Evolutionary conservation across 805 yeast genomes (phyloP), one percentile per base, ranked within the genome.

Genomic region (Candida orba): DNA sequence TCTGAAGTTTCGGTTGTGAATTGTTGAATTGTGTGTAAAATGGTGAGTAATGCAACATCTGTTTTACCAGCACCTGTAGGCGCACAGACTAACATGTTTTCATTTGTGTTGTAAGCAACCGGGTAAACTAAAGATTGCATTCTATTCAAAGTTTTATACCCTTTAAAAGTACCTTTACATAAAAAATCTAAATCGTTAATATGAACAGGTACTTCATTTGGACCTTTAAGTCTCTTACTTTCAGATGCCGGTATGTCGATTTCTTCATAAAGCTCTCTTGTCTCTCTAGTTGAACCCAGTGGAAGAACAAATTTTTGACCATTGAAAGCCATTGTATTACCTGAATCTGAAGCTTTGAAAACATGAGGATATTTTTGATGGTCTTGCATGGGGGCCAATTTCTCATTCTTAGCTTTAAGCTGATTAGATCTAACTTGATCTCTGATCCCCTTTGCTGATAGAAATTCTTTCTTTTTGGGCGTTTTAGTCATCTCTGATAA

Each of bases 11-110:
- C 78, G 0, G 77, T 72, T 0, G 80, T 72, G 59, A 74, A 82
- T 57, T 86, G 95, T 31, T 79, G 76, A 13, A 91, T 81, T 0
- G 93, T 77, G 55, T 84, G 91, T 41, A 90, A 66, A 49, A 90
- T 79, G 0, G 96, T 71, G 33, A 90, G 66, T 46, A 90, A 64
- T 0, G 97, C 97, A 24, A 90, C 91, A 62, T 90, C 96, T 0
- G 97, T 90, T 59, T 90, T 90, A 75, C 97, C 97, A 6, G 97
- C 96, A 72, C 97, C 97, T 0, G 97, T 90, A 1, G 97, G 97
- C 0, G 97, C 96, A 77, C 97, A 90, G 5, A 90, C 88, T 40
- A 90, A 68, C 96, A 93, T 86, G 57, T 91, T 91, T 56, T 91
- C 97, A 61, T 86, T 89, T 6, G 97, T 84, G 43, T 84, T 79